Percentiles rank a stretch among this genome's conserved stretches.
phyloP scores from a whole-genome alignment of 768 basidiomycete species.

The Suillus subaureus region DNA sequence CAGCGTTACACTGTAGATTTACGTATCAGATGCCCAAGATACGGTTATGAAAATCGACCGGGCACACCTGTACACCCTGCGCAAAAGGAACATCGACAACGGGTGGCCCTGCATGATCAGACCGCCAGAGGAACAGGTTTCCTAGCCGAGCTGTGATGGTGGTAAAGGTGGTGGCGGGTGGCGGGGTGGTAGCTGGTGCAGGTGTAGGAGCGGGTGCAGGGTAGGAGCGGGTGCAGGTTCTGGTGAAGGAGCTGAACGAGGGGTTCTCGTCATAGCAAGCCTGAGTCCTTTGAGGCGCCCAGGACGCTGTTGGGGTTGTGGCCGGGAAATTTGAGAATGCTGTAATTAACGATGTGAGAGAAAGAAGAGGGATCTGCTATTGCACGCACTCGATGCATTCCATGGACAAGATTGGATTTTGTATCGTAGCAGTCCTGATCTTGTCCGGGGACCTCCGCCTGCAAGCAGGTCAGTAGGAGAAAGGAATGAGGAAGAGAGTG shows the following conservation, averaged over 20 bases:
- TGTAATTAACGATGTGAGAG: neutral
- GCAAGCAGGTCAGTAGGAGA: neutral
- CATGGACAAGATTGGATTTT: neutral
- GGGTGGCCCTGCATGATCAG: neutral
- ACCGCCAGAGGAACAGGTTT: neutral
- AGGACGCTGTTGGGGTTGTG: neutral
- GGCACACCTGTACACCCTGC: neutral
- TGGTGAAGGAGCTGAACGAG: neutral
- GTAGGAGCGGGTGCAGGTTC: neutral
- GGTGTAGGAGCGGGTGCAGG: neutral
- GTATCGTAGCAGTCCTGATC: neutral
- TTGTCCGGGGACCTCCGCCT: neutral
- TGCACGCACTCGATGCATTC: neutral
- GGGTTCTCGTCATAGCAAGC: neutral
- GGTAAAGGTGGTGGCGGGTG: accelerated
- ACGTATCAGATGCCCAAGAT: neutral
- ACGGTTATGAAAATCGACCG: neutral
- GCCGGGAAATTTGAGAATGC: neutral
- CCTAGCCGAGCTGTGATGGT: neutral
- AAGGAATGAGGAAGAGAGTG: neutral
- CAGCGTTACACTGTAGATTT: neutral
- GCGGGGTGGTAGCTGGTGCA: neutral
- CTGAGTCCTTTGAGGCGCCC: neutral
- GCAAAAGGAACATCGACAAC: neutral
- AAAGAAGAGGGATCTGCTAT: neutral